Percentiles rank a stretch among this genome's conserved stretches.
phyloP scores from a whole-genome alignment of 306 rosid genomes.

The Arachis hypogaea region DNA sequence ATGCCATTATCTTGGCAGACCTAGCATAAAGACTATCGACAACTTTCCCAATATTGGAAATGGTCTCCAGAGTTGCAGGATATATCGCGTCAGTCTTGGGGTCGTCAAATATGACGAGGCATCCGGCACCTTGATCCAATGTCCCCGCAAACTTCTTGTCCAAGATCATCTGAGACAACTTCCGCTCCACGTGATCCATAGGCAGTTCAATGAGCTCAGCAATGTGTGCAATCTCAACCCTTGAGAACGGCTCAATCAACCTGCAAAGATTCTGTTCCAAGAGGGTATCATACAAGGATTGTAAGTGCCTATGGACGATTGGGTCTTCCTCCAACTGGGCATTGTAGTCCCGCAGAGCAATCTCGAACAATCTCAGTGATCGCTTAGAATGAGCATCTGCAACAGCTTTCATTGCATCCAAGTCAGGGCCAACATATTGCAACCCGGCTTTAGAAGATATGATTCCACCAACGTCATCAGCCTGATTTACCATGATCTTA shows the following conservation, averaged over 20 bases:
- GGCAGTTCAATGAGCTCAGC: constrained; percentile 92
- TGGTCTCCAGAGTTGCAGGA: constrained; percentile 78
- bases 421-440: constrained; percentile 81
- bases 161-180: constrained; percentile 65
- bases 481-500: constrained; percentile 91
- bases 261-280: constrained; percentile 95
- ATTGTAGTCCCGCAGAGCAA: constrained; percentile 74
- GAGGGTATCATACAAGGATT: constrained; percentile 83
- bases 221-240: constrained; percentile 88
- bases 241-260: constrained; percentile 91
- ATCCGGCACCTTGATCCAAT: constrained; percentile 91
- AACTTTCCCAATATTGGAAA: constrained; percentile 85
- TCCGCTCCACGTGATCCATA: constrained; percentile 59
- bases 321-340: constrained; percentile 96
- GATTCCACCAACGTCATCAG: constrained; percentile 86
- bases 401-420: constrained; percentile 98
- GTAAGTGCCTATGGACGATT: constrained; percentile 89
- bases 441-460: constrained; percentile 92
- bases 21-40: constrained; percentile 91
- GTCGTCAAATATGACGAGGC: constrained; percentile 63
- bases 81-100: constrained; percentile 60
- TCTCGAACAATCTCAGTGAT: constrained; percentile 83
- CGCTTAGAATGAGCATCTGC: constrained; percentile 95
- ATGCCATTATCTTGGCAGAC: constrained; percentile 96
- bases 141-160: constrained; percentile 79